Evolutionary conservation across 148 eudicot species (phyloP), one percentile per base, ranked within the genome.

Genomic region (Chenopodium album): DNA sequence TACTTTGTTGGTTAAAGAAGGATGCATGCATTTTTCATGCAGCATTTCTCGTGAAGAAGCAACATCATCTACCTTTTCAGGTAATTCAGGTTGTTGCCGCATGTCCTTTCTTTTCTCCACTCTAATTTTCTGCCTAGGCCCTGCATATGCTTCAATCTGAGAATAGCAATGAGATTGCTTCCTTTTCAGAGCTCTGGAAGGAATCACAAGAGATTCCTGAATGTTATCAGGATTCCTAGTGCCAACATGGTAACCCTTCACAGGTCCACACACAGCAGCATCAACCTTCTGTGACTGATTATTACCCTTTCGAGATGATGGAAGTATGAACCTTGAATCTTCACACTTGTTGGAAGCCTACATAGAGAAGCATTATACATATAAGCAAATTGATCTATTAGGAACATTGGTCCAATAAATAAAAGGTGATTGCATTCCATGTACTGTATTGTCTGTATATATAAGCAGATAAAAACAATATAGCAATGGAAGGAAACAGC

Each of bases 21-120:
- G 69, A 81, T 79, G 76, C 79, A 85, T 66, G 81, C 76, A 66
- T 76, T 85, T 89, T 80, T 88, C 86, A 82, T 80, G 87, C 85
- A 69, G 78, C 78, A 77, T 63, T 82, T 82, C 85, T 85, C 78
- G 86, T 74, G 83, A 76, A 80, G 81, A 85, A 82, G 89, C 89
- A 89, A 73, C 78, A 84, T 80, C 85, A 76, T 86, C 89, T 88
- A 90, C 90, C 92, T 89, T 89, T 87, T 85, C 90, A 92, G 91
- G 91, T 77, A 85, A 84, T 63, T 68, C 74, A 75, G 85, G 66
- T 71, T 78, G 86, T 70, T 64, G 80, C 75, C 59, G 80, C 75
- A 29, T 79, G 62, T 83, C 84, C 59, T 76, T 87, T 78, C 73
- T 86, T 73, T 83, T 84, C 80, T 81, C 84, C 48, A 78, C 72